These are phyloP conservation scores for Coemansia sp. DNA, from an alignment of 192 early-diverging fungal genomes.

Conservation along the genomic window DNA sequence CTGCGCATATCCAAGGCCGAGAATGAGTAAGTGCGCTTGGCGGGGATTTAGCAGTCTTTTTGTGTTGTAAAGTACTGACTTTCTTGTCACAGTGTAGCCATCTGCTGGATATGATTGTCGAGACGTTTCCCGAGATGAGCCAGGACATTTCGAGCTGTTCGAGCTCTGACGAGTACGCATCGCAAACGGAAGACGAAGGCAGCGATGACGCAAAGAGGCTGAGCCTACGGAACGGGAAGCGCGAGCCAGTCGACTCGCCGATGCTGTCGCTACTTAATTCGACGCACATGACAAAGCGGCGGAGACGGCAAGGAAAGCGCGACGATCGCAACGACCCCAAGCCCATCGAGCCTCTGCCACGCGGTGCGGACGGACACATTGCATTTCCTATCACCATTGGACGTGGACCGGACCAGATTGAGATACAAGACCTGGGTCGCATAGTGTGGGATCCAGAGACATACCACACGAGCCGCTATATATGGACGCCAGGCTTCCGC, in stretches of 20 bases:
- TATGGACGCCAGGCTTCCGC: conserved; percentile 67
- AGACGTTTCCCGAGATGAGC: conserved; percentile 41
- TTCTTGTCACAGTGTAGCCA: conserved; percentile 28
- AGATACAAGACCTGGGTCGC: conserved; percentile 59
- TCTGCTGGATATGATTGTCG: conserved; percentile 44
- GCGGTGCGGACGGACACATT: conserved; percentile 55
- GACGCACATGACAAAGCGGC: conserved; percentile 35
- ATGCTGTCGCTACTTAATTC: neutral
- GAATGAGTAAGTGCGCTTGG: conserved; percentile 39
- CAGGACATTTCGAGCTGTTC: conserved; percentile 45
- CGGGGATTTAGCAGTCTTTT: neutral
- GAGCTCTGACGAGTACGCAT: conserved; percentile 23
- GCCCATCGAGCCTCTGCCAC: conserved; percentile 56
- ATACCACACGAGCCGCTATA: conserved; percentile 70
- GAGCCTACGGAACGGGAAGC: conserved; percentile 16
- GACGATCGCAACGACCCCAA: conserved; percentile 62
- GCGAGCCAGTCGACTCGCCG: conserved; percentile 6
- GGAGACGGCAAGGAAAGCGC: conserved; percentile 55
- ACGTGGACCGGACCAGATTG: conserved; percentile 61
- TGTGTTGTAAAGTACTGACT: neutral
- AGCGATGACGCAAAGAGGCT: neutral
- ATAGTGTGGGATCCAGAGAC: conserved; percentile 61
- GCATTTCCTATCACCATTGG: conserved; percentile 62
- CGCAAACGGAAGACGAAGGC: conserved; percentile 4
- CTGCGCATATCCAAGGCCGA: conserved; percentile 34